phyloP scores from a whole-genome alignment of 2,329 filamentous ascomycete genomes.

The Metarhizium sp. region DNA sequence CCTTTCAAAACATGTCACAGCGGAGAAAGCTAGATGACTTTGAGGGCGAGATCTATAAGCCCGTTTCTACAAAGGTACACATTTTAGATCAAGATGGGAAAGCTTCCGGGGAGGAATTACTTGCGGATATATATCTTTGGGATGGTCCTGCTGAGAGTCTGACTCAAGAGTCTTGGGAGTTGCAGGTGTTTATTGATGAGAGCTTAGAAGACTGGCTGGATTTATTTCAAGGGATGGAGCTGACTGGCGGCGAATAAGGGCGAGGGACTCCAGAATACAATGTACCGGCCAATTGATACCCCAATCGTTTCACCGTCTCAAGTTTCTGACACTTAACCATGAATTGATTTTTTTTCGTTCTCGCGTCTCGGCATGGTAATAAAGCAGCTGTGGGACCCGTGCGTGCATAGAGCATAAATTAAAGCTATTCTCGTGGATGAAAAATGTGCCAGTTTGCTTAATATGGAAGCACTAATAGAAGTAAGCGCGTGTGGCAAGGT shows the following conservation, averaged over 20 bases:
- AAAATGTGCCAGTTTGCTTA: too few species aligned
- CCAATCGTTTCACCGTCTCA: too few species aligned
- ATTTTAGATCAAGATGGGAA: conserved; percentile 3
- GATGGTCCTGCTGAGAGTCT: conserved; percentile 10
- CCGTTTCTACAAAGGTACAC: conserved; percentile 4
- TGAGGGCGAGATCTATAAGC: conserved; percentile 17
- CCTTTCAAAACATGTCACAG: conserved; percentile 13
- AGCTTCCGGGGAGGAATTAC: conserved; percentile 5
- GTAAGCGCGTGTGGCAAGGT: too few species aligned
- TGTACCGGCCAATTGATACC: too few species aligned
- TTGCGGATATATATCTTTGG: conserved; percentile 24
- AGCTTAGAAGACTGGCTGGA: conserved; percentile 20
- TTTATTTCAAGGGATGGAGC: conserved; percentile 11
- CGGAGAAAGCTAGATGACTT: conserved; percentile 24
- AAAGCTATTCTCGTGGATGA: too few species aligned
- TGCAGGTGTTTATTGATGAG: conserved; percentile 15
- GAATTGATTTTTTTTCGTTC: too few species aligned
- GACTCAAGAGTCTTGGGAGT: conserved; percentile 13
- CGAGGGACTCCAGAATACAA: too few species aligned
- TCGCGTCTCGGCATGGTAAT: too few species aligned
- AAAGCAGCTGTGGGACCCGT: too few species aligned
- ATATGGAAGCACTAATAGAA: too few species aligned
- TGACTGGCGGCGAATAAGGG: conserved; percentile 6
- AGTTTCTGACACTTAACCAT: too few species aligned
- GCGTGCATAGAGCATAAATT: too few species aligned